A percentile compares a stretch with the other conserved stretches of the same genome.
Evolutionary conservation across 2,329 filamentous ascomycete species (phyloP).

Genomic region (Cladosporium sphaerospermum): DNA sequence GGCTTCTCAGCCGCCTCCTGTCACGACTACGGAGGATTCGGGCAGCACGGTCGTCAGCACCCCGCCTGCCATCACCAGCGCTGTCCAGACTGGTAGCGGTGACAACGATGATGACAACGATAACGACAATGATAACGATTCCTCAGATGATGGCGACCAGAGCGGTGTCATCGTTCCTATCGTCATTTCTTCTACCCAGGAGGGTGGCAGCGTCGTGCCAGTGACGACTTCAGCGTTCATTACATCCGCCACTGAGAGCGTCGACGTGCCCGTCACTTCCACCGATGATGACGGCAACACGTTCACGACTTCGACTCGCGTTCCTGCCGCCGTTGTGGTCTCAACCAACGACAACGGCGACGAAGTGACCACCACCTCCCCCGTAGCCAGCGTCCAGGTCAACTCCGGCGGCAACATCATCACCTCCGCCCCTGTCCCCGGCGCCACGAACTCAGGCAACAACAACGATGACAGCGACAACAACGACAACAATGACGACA

Average conservation of each 20-base stretch:
- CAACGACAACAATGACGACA: constrained; percentile 1
- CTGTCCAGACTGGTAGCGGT: constrained; percentile 14
- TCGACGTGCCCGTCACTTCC: constrained; percentile 25
- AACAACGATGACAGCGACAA: not conserved
- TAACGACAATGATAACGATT: not conserved
- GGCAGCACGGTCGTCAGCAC: constrained; percentile 17
- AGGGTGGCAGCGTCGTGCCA: constrained; percentile 30
- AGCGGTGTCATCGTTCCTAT: constrained; percentile 36
- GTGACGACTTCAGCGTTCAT: constrained; percentile 36
- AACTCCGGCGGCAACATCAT: constrained; percentile 34
- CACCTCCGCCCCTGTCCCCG: constrained; percentile 33
- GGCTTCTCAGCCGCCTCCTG: constrained; percentile 16
- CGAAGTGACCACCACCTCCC: constrained; percentile 33
- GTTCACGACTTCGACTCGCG: constrained; percentile 32
- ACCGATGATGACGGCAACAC: constrained; percentile 30
- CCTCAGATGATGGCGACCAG: constrained; percentile 2
- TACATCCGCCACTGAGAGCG: constrained; percentile 25
- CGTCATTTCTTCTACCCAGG: constrained; percentile 34
- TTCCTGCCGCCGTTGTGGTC: constrained; percentile 32
- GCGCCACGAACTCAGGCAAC: constrained; percentile 27
- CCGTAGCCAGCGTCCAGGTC: constrained; percentile 32
- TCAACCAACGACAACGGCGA: constrained; percentile 36
- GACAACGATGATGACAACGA: not conserved
- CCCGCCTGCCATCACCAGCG: constrained; percentile 14
- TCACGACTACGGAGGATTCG: constrained; percentile 15